A percentile compares a stretch with the other conserved stretches of the same genome.
Conservation (phyloP, 2,329 filamentous ascomycete species). For the Cryphonectria carpinicola region DNA sequence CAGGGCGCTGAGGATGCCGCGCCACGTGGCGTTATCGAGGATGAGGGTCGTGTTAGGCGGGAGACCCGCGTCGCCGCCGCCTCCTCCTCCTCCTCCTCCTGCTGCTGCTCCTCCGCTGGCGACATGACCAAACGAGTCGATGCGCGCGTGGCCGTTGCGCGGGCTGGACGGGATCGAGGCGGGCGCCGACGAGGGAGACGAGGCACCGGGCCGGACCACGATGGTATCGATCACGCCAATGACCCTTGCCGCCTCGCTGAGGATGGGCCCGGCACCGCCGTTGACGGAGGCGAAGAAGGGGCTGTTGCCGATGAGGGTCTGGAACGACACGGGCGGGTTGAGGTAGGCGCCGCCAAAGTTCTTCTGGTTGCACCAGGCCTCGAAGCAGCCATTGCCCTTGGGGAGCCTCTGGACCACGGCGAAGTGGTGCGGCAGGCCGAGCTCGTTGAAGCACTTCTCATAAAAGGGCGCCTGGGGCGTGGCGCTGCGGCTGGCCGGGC, state of each 20-base stretch:
- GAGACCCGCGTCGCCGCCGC: constrained; percentile 40
- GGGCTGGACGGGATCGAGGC: constrained; percentile 55
- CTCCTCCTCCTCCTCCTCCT: no score
- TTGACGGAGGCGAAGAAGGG: constrained; percentile 56
- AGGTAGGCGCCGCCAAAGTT: constrained; percentile 84
- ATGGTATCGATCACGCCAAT: constrained; percentile 86
- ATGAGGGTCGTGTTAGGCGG: constrained; percentile 61
- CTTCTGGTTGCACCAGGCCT: constrained; percentile 71
- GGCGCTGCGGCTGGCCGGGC: constrained; percentile 62
- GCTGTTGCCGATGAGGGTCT: constrained; percentile 62
- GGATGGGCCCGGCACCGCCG: constrained; percentile 54
- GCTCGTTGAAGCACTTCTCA: constrained; percentile 80
- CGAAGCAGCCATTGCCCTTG: constrained; percentile 67
- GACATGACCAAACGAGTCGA: constrained; percentile 25
- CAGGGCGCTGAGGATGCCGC: constrained; percentile 79
- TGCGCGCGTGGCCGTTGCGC: constrained; percentile 31
- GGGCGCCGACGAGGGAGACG: constrained; percentile 47
- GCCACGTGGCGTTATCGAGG: constrained; percentile 84
- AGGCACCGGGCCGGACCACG: constrained; percentile 60
- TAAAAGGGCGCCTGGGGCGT: constrained; percentile 83
- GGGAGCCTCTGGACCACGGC: constrained; percentile 72
- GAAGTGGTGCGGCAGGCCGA: constrained; percentile 85
- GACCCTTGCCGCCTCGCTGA: constrained; percentile 76
- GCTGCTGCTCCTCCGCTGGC: neutral
- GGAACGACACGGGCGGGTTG: constrained; percentile 69